phyloP scores from a whole-genome alignment of 352 stramenopile genomes.

The Thalassiosira allenii region DNA sequence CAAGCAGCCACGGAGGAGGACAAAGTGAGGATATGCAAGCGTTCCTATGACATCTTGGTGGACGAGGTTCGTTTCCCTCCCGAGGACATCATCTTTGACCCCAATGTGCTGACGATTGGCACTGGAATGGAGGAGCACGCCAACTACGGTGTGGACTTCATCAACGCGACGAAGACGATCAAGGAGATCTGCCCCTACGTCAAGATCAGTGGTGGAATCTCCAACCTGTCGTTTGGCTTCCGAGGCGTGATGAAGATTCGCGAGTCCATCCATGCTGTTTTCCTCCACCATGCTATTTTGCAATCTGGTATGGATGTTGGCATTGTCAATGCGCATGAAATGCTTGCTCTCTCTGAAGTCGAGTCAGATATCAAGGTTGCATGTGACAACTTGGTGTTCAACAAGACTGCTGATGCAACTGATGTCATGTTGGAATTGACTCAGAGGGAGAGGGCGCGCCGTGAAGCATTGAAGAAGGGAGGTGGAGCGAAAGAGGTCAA shows the following conservation, averaged over 20 bases:
- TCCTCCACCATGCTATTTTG: slow-evolving; percentile 93
- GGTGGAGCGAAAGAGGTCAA: slow-evolving; percentile 80
- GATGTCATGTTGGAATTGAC: slow-evolving; percentile 88
- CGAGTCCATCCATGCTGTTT: slow-evolving; percentile 95
- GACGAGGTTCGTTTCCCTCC: slow-evolving; percentile 94
- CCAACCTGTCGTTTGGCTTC: slow-evolving; percentile 97
- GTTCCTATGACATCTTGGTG: slow-evolving; percentile 97
- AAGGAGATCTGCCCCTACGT: slow-evolving; percentile 95
- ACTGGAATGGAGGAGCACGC: slow-evolving; percentile 98
- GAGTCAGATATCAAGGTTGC: slow-evolving; percentile 89
- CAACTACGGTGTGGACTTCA: slow-evolving; percentile 98
- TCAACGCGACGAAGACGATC: slow-evolving; percentile 93
- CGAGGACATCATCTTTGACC: slow-evolving; percentile 98
- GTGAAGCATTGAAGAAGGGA: slow-evolving; percentile 89
- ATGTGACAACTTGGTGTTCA: slow-evolving; percentile 94
- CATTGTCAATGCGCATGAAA: slow-evolving; percentile 95
- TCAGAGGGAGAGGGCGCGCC: slow-evolving; percentile 87
- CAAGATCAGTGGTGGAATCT: slow-evolving; percentile 96
- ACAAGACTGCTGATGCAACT: slow-evolving; percentile 89
- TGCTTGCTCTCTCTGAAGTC: slow-evolving; percentile 83
- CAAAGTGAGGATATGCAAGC: slow-evolving; percentile 98
- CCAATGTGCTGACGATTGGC: slow-evolving; percentile 97
- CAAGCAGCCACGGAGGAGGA: slow-evolving; percentile 94
- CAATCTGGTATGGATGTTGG: slow-evolving; percentile 98
- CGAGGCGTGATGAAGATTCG: slow-evolving; percentile 97